Percentiles rank a stretch among this genome's conserved stretches.
Evolutionary conservation across 2,329 filamentous ascomycete species (phyloP).

Genomic region (Ophiostoma quercus): DNA sequence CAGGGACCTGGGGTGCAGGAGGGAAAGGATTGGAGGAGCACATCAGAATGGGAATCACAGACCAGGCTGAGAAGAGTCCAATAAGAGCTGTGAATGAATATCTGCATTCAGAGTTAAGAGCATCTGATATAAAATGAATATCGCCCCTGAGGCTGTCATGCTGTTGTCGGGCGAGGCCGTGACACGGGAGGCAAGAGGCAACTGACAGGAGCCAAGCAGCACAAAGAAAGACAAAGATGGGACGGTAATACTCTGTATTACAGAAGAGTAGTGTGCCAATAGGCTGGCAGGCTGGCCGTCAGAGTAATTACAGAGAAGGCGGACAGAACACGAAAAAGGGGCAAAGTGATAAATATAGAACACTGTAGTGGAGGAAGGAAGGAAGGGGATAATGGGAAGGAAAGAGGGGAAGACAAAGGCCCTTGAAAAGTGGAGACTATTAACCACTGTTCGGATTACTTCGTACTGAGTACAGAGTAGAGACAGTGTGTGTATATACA

Average conservation of each 20-base stretch:
- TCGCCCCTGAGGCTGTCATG: not conserved
- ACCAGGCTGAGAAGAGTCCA: not conserved
- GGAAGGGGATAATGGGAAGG: not conserved
- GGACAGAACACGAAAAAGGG: conserved; percentile 4
- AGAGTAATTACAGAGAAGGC: not conserved
- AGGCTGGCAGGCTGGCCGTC: too few species aligned
- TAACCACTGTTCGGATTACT: not conserved
- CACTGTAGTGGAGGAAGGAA: not conserved
- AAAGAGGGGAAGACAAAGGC: not conserved
- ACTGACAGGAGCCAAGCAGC: not conserved
- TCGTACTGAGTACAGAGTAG: too few species aligned
- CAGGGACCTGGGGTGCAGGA: not conserved
- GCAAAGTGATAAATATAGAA: conserved; percentile 11
- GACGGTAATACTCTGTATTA: not conserved
- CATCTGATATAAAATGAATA: not conserved
- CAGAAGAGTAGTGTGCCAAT: not conserved
- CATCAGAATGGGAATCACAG: not conserved
- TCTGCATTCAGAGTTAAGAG: too few species aligned
- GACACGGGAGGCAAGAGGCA: conserved; percentile 6
- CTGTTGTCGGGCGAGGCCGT: conserved; percentile 8
- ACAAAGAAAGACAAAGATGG: not conserved
- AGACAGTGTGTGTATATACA: too few species aligned
- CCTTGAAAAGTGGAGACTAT: not conserved
- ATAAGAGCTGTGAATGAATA: not conserved
- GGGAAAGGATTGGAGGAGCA: not conserved